Percentiles rank a stretch among this genome's conserved stretches.
phyloP scores from a whole-genome alignment of 139 green algal genomes.

The Picocystis salinarum region DNA sequence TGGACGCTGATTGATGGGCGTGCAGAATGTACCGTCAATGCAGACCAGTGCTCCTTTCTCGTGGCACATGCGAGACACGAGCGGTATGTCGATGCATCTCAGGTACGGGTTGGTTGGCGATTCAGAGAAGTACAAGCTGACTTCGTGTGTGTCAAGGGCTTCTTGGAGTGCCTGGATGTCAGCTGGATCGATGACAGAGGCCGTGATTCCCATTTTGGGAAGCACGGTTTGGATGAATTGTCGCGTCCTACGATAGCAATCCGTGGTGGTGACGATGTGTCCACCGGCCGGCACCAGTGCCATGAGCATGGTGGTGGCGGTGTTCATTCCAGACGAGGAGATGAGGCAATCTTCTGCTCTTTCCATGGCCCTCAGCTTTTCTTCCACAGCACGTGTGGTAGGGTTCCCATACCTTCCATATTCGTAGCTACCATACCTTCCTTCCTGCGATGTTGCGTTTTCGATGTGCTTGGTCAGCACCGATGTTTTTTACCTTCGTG shows the following conservation, averaged over 20 bases:
- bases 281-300: conserved; percentile 83
- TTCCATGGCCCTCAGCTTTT: conserved; percentile 92
- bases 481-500: too few species aligned
- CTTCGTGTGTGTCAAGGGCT: conserved; percentile 24
- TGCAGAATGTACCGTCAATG: conserved; percentile 94
- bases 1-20: conserved; percentile 63
- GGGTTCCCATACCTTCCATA: conserved; percentile 92
- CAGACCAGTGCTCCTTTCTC: conserved; percentile 50
- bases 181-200: conserved; percentile 86
- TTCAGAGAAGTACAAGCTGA: conserved; percentile 92
- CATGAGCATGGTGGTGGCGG: conserved; percentile 95
- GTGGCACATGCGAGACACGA: conserved; percentile 39
- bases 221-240: conserved; percentile 97
- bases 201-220: conserved; percentile 87
- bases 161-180: conserved; percentile 60
- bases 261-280: conserved; percentile 97
- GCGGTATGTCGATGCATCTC: conserved; percentile 83
- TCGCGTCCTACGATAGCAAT: conserved; percentile 92
- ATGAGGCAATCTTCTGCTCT: conserved; percentile 87
- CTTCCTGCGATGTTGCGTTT: conserved; percentile 59
- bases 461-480: too few species aligned
- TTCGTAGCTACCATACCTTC: conserved; percentile 71
- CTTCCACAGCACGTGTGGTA: conserved; percentile 62
- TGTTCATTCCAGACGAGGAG: conserved; percentile 82
- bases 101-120: conserved; percentile 98